Evolutionary conservation across 2,329 filamentous ascomycete species (phyloP).

Genomic region (Aspergillus latus): DNA sequence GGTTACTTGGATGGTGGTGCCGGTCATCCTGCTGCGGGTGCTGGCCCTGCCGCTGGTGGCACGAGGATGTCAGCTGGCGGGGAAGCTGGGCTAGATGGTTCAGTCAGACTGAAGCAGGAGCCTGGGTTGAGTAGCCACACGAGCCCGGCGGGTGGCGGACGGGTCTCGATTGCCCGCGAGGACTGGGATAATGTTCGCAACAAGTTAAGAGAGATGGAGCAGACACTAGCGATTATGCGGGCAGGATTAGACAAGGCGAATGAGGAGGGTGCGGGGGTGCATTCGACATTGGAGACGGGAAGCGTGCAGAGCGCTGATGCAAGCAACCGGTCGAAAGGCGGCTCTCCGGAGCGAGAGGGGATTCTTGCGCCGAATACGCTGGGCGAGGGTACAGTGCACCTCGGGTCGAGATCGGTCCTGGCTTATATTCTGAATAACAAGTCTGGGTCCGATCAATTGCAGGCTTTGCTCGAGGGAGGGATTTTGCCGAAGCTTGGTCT

Average conservation of each 20-base stretch:
- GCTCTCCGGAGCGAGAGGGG: conserved; percentile 51
- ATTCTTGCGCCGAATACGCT: conserved; percentile 61
- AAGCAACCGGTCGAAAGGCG: conserved; percentile 33
- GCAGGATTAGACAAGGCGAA: conserved; percentile 41
- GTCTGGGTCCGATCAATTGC: conserved; percentile 48
- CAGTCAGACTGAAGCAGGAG: conserved; percentile 28
- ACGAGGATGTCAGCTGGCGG: conserved; percentile 1
- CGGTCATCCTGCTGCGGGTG: conserved; percentile 9
- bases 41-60: not conserved
- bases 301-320: conserved; percentile 35
- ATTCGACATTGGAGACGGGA: conserved; percentile 27
- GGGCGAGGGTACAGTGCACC: conserved; percentile 60
- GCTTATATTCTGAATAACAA: conserved; percentile 60
- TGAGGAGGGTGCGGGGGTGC: conserved; percentile 20
- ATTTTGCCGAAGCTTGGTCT: conserved; percentile 63
- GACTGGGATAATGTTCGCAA: conserved; percentile 47
- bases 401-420: conserved; percentile 62
- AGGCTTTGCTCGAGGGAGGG: conserved; percentile 60
- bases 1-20: conserved; percentile 26
- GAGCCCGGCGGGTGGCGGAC: conserved; percentile 18
- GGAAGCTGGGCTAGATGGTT: conserved; percentile 18
- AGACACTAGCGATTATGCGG: conserved; percentile 41
- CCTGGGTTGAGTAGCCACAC: conserved; percentile 15
- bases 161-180: conserved; percentile 43
- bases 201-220: conserved; percentile 45